Evolutionary conservation across 352 stramenopile species (phyloP).

Genomic region (Phytophthora lateralis): DNA sequence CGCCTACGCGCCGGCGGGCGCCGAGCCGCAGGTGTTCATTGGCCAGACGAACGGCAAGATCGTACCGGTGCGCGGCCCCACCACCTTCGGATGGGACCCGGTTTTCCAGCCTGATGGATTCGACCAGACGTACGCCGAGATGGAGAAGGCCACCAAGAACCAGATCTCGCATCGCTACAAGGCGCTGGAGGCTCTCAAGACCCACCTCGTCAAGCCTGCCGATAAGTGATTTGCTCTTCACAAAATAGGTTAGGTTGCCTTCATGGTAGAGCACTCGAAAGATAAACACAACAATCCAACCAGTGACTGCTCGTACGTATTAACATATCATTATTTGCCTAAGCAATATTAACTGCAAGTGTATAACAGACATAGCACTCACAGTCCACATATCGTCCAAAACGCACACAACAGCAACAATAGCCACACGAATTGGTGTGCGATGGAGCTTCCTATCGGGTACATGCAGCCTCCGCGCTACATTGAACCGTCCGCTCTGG

Average conservation of each 20-base stretch:
- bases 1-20: conserved; percentile 81
- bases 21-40: conserved; percentile 93
- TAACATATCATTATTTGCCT: neutral
- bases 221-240: conserved; percentile 26
- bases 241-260: conserved; percentile 1
- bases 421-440: too few species aligned
- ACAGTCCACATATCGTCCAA: too few species aligned
- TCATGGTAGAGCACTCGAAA: conserved; percentile 9
- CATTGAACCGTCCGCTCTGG: conserved; percentile 63
- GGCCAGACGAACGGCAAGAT: conserved; percentile 93
- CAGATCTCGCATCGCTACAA: conserved; percentile 91
- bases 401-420: too few species aligned
- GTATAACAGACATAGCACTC: conserved; percentile 4
- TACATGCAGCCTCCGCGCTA: conserved; percentile 45
- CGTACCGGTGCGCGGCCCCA: conserved; percentile 87
- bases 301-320: neutral
- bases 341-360: neutral
- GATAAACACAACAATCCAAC: conserved; percentile 6
- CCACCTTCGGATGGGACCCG: conserved; percentile 91
- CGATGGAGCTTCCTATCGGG: conserved; percentile 33
- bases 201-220: conserved; percentile 36
- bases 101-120: conserved; percentile 90
- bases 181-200: conserved; percentile 70
- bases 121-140: conserved; percentile 89
- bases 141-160: conserved; percentile 92